A percentile compares a stretch with the other conserved stretches of the same genome.
Evolutionary conservation across 768 basidiomycete genomes (phyloP).

Genomic region (Termitomyces sp.): DNA sequence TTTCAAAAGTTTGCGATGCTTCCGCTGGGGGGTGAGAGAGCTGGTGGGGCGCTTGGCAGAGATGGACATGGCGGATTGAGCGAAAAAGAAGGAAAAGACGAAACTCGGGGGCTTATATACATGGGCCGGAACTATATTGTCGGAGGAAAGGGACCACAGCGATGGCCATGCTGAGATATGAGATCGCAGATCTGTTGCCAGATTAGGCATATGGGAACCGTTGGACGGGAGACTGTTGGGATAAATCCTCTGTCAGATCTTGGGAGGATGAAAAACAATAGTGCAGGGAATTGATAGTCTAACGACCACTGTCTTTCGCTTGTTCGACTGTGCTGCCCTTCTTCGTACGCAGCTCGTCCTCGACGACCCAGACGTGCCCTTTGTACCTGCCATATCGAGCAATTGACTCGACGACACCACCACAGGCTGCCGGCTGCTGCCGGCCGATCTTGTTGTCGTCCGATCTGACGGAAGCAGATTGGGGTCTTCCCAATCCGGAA

Average conservation of each 20-base stretch:
- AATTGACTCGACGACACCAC: neutral
- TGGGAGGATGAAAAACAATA: neutral
- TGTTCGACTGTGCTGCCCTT: neutral
- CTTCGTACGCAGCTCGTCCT: neutral
- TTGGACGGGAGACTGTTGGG: constrained; percentile 33
- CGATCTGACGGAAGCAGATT: constrained; percentile 19
- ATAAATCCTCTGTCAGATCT: constrained; percentile 18
- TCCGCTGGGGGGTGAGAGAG: constrained; percentile 68
- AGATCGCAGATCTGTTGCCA: constrained; percentile 46
- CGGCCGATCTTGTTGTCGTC: constrained; percentile 14
- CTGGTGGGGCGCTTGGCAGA: constrained; percentile 17
- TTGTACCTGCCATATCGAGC: constrained; percentile 25
- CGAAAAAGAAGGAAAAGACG: constrained; percentile 14
- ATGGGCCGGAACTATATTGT: constrained; percentile 20
- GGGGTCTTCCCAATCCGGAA: constrained; percentile 10
- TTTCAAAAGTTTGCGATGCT: constrained; percentile 81
- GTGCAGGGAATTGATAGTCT: neutral
- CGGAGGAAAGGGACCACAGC: constrained; percentile 19
- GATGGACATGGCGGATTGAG: constrained; percentile 16
- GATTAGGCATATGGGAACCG: constrained; percentile 43
- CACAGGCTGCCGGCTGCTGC: constrained; percentile 11
- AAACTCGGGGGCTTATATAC: constrained; percentile 27
- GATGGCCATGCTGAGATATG: constrained; percentile 13
- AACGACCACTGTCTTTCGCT: neutral
- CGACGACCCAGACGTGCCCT: constrained; percentile 11